Evolutionary conservation across 495 filamentous ascomycete genomes (phyloP), one percentile per base, ranked within the genome.

Genomic region (Hypomontagnella submonticulosa): DNA sequence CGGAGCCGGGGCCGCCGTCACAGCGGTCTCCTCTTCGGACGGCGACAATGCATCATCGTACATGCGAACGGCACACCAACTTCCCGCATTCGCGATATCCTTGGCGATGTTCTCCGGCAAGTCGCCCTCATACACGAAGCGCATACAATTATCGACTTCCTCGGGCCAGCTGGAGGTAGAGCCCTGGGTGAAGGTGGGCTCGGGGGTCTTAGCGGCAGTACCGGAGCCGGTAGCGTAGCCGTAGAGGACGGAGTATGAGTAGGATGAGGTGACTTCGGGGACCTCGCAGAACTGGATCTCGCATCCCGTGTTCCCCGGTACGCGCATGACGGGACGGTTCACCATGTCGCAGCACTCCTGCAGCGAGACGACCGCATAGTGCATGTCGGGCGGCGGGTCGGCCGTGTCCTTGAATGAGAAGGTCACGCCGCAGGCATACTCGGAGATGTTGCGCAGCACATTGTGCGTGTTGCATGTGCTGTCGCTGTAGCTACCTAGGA

Each of bases 401-500:
- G 20, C 50, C 3, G 55, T 42, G 56, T 42, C 34, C 33, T 60
- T 64, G 47, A 64, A 71, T 4, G 20, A 41, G 60, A 71, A 68
- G 11, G 59, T 71, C 41, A 67, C 64, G 13, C 64, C 68, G 32
- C 63, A 64, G 37, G 68, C 68, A 37, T 68, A 68, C 1, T 15
- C 55, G 18, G 63, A 42, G 27, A 71, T 67, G 47, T 71, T 68
- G 40, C 51, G 60, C 7, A 71, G 64, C 13, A 64, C 63, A 33
- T 71, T 71, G 52, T 68, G 68, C 58, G 64, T 38, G 47, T 68
- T 71, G 60, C 68, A 71, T 9, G 68, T 71, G 38, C 55, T 56
- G 40, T 67, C 57, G 34, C 32, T 57, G 18, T 53, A 56, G 59
- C 59, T 57, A 13, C 53, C 20, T 11, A 57, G 19, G 12, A 71